phyloP scores from a whole-genome alignment of 1,284 basidiomycete species.

The Omphalotus olearius region DNA sequence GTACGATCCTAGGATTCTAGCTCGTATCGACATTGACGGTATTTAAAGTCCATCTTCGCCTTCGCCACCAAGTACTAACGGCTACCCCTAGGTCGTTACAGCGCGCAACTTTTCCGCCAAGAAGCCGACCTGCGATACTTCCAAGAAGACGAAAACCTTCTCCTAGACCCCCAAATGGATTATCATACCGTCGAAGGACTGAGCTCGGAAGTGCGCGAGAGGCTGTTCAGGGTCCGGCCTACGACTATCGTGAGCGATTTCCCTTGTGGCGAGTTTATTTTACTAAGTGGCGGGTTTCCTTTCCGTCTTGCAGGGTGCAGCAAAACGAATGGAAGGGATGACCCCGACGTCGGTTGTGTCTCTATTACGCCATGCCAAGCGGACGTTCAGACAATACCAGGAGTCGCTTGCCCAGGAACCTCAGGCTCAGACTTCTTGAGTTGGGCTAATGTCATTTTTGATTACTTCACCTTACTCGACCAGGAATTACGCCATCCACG shows the following conservation, averaged over 20 bases:
- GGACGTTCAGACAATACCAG: slow-evolving; percentile 22
- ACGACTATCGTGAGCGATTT: slow-evolving; percentile 57
- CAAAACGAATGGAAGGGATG: slow-evolving; percentile 86
- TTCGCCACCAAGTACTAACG: not conserved
- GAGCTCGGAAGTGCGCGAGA: slow-evolving; percentile 73
- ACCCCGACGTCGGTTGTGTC: slow-evolving; percentile 68
- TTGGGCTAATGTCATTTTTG: too few relatives aligned
- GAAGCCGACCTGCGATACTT: slow-evolving; percentile 75
- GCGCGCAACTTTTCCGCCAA: slow-evolving; percentile 63
- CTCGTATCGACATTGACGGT: slow-evolving; percentile 74
- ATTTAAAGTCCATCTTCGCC: slow-evolving; percentile 17
- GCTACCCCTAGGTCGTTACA: slow-evolving; percentile 48
- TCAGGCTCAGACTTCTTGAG: not conserved
- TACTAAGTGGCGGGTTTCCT: not conserved
- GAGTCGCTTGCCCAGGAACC: not conserved
- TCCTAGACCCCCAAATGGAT: slow-evolving; percentile 67
- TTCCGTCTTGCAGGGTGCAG: slow-evolving; percentile 56
- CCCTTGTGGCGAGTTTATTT: not conserved
- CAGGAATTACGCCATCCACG: too few relatives aligned
- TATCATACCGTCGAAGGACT: slow-evolving; percentile 65
- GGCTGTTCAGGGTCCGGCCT: slow-evolving; percentile 57
- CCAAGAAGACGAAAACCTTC: slow-evolving; percentile 69
- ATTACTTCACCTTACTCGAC: too few relatives aligned
- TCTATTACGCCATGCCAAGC: slow-evolving; percentile 61
- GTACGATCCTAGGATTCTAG: slow-evolving; percentile 49